Evolutionary conservation across 2,329 filamentous ascomycete species (phyloP).

Genomic region (Pseudogymnoascus sp.): DNA sequence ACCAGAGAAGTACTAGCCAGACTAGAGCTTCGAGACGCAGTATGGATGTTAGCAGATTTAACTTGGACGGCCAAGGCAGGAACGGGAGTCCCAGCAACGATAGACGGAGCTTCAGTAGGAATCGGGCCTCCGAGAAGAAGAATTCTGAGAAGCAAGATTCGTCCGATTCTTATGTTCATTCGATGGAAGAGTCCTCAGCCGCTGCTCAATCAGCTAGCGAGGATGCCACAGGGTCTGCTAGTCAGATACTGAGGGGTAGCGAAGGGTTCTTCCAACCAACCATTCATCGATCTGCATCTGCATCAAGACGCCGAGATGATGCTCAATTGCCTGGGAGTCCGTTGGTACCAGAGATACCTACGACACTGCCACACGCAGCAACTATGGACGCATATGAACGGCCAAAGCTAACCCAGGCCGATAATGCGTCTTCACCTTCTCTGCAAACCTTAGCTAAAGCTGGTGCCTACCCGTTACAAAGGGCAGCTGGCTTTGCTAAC

Average conservation of each 20-base stretch:
- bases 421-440: conserved; percentile 42
- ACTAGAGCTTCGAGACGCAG: conserved; percentile 38
- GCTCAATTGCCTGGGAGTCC: conserved; percentile 19
- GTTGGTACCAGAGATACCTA: conserved; percentile 21
- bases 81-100: conserved; percentile 59
- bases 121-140: conserved; percentile 44
- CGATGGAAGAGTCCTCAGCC: conserved; percentile 67
- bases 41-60: conserved; percentile 43
- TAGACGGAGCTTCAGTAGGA: conserved; percentile 46
- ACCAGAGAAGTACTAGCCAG: conserved; percentile 47
- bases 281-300: conserved; percentile 45
- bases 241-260: conserved; percentile 81
- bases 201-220: conserved; percentile 63
- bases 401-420: conserved; percentile 18
- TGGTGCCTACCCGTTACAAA: conserved; percentile 73
- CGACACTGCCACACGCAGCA: conserved; percentile 18
- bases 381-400: conserved; percentile 21
- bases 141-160: conserved; percentile 54
- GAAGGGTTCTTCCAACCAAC: conserved; percentile 82
- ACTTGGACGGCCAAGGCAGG: conserved; percentile 37
- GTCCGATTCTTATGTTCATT: conserved; percentile 70
- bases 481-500: conserved; percentile 74
- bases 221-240: conserved; percentile 73
- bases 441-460: conserved; percentile 53
- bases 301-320: conserved; percentile 19